A percentile compares a stretch with the other conserved stretches of the same genome.
phyloP scores from a whole-genome alignment of 1,139 yeast species.

The Candida neerlandica region DNA sequence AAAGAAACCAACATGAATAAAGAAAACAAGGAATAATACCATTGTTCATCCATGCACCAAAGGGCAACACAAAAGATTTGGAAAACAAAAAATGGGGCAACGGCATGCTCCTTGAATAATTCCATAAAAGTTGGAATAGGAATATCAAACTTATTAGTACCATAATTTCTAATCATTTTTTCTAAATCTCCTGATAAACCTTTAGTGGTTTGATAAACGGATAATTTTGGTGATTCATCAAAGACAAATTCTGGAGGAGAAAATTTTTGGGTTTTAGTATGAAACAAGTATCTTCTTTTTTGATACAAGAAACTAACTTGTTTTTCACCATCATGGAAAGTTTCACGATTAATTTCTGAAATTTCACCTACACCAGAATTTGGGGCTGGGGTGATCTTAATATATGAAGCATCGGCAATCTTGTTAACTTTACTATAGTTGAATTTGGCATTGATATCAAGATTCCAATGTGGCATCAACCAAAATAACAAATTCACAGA shows the following conservation, averaged over 20 bases:
- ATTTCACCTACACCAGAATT: slow-evolving; percentile 88
- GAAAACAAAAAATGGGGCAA: slow-evolving; percentile 96
- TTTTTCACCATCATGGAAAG: slow-evolving; percentile 57
- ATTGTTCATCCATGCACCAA: slow-evolving; percentile 96
- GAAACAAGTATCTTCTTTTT: slow-evolving; percentile 84
- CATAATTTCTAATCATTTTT: slow-evolving; percentile 64
- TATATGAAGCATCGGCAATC: slow-evolving; percentile 65
- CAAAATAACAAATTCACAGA: slow-evolving; percentile 76
- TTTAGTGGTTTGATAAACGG: slow-evolving; percentile 56
- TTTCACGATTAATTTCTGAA: slow-evolving; percentile 61
- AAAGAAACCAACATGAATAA: slow-evolving; percentile 89
- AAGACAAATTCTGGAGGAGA: slow-evolving; percentile 80
- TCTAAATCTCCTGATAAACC: slow-evolving; percentile 69
- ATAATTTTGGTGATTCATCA: slow-evolving; percentile 63
- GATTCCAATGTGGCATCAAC: slow-evolving; percentile 96
- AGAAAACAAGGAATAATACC: slow-evolving; percentile 93
- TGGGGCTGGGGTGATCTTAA: slow-evolving; percentile 79
- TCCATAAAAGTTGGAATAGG: slow-evolving; percentile 92
- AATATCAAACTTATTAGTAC: slow-evolving; percentile 85
- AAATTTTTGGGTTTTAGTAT: slow-evolving; percentile 55
- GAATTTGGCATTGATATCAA: slow-evolving; percentile 69
- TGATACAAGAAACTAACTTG: slow-evolving; percentile 84
- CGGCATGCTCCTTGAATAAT: slow-evolving; percentile 95
- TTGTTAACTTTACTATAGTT: slow-evolving; percentile 58
- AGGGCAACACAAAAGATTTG: slow-evolving; percentile 94